These are phyloP conservation scores for Exobasidium cylindrosporum DNA, from an alignment of 1,284 basidiomycete species.

Conservation along the genomic window DNA sequence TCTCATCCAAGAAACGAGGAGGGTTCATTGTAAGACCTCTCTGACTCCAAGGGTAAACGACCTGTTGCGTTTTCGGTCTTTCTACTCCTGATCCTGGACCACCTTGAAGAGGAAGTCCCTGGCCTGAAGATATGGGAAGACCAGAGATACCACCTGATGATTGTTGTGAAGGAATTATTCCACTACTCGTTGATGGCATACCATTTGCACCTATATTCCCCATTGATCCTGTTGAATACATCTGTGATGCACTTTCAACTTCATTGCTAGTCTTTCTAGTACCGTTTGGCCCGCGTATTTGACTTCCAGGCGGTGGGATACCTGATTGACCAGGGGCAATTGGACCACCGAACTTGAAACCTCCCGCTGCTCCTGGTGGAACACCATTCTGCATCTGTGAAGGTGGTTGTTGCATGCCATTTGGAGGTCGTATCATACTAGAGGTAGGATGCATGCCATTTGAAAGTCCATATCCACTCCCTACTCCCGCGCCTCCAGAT, in stretches of 20 bases:
- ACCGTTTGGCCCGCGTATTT: neutral
- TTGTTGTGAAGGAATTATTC: neutral
- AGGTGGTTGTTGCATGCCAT: constrained; percentile 1
- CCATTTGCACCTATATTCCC: neutral
- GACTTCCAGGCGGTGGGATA: constrained; percentile 31
- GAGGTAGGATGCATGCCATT: constrained; percentile 1
- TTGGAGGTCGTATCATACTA: neutral
- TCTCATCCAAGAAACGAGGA: constrained; percentile 52
- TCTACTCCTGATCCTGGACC: constrained; percentile 3
- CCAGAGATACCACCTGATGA: constrained; percentile 21
- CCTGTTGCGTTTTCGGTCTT: constrained; percentile 20
- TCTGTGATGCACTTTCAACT: neutral
- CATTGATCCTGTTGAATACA: neutral
- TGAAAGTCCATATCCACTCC: constrained; percentile 21
- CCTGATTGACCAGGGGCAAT: constrained; percentile 25
- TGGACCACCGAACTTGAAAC: constrained; percentile 44
- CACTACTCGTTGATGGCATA: neutral
- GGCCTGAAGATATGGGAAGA: constrained; percentile 26
- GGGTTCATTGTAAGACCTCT: constrained; percentile 51
- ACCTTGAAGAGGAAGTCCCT: constrained; percentile 7
- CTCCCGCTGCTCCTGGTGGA: constrained; percentile 35
- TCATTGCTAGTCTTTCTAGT: neutral
- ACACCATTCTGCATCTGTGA: constrained; percentile 8
- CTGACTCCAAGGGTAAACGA: constrained; percentile 54
- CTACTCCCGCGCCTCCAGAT: constrained; percentile 19